A percentile compares a stretch with the other conserved stretches of the same genome.
These are phyloP conservation scores for Neurospora cerealis DNA, from an alignment of 495 filamentous ascomycete genomes.

Conservation along the genomic window DNA sequence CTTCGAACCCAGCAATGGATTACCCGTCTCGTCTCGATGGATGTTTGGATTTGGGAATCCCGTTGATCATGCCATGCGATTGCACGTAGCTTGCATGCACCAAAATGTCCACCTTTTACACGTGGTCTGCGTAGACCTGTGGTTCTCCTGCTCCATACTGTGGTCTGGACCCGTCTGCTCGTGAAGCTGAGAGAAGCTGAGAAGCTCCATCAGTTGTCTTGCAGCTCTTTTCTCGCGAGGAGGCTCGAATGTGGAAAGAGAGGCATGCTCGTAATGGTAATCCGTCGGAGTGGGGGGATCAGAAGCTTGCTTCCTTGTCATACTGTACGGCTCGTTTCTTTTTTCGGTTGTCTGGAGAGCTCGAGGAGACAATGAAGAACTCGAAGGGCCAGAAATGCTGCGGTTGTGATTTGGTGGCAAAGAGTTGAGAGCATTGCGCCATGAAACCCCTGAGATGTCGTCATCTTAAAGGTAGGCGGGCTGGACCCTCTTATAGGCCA, in stretches of 20 bases:
- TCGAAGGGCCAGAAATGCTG: not conserved
- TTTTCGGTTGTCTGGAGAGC: not conserved
- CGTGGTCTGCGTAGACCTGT: not conserved
- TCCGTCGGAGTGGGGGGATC: not conserved
- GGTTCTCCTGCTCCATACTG: not conserved
- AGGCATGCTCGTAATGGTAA: not conserved
- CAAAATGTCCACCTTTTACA: not conserved
- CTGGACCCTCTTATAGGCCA: not conserved
- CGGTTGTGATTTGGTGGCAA: not conserved
- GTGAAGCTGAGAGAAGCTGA: not conserved
- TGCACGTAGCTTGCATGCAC: not conserved
- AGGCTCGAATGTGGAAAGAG: not conserved
- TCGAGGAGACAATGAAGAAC: not conserved
- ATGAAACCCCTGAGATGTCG: conserved; percentile 3
- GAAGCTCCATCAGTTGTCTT: not conserved
- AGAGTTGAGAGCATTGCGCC: not conserved
- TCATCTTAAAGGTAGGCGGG: conserved; percentile 4
- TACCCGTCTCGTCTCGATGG: not conserved
- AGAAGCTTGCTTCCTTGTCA: not conserved
- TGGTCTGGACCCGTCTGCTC: not conserved
- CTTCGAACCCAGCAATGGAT: not conserved
- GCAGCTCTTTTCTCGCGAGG: not conserved
- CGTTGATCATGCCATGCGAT: not conserved
- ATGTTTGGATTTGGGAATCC: not conserved
- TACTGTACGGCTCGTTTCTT: not conserved